These are phyloP conservation scores for Xylaria curta DNA, from an alignment of 495 filamentous ascomycete species.

Conservation along the genomic window DNA sequence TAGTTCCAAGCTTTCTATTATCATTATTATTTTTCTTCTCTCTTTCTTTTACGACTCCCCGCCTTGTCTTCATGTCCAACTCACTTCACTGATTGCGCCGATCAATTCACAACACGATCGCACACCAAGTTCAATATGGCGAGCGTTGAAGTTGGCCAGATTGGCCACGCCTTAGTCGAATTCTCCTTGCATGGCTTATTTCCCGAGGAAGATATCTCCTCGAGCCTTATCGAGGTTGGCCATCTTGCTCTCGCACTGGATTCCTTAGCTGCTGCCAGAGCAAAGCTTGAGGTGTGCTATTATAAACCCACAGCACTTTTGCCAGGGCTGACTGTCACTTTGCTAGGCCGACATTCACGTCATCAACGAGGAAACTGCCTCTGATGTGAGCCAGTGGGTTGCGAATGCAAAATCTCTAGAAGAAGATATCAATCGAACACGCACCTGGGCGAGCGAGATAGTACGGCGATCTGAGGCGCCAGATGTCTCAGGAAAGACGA, in stretches of 20 bases:
- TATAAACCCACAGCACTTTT: background rate
- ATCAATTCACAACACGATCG: background rate
- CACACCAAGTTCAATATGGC: conserved; percentile 31
- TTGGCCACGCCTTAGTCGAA: conserved; percentile 72
- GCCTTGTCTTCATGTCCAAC: background rate
- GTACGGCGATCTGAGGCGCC: conserved; percentile 72
- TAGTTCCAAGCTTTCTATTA: background rate
- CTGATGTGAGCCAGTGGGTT: conserved; percentile 85
- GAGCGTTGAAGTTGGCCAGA: conserved; percentile 34
- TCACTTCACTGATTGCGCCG: background rate
- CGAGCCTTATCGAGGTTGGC: conserved; percentile 63
- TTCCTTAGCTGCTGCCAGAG: conserved; percentile 67
- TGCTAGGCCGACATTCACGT: conserved; percentile 70
- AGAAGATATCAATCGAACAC: conserved; percentile 76
- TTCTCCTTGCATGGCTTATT: conserved; percentile 75
- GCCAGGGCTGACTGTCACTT: background rate
- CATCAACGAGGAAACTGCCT: conserved; percentile 73
- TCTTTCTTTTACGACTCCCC: background rate
- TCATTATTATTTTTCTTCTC: too few relatives aligned
- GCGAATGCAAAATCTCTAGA: conserved; percentile 81
- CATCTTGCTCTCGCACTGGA: conserved; percentile 68
- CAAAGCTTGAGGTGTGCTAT: conserved; percentile 68
- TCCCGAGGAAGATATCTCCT: conserved; percentile 75
- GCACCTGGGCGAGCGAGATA: conserved; percentile 75
- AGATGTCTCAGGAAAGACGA: conserved; percentile 61